Evolutionary conservation across 148 eudicot genomes (phyloP), one percentile per base, ranked within the genome.

Genomic region (Nepenthes gracilis): DNA sequence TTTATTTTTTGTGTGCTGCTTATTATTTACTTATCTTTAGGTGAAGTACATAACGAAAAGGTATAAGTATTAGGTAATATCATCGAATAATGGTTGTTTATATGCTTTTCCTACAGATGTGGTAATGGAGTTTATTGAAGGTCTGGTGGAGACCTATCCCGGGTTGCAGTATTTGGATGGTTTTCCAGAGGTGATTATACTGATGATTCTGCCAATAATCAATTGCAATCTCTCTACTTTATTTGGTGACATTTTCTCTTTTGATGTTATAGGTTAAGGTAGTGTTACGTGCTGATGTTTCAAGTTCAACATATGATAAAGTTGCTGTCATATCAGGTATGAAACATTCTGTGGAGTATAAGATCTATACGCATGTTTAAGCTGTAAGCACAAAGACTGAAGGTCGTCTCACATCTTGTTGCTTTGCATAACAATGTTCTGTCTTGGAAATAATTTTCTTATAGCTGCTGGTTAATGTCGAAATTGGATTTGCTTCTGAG

Each of bases 121-220:
- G 60, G 97, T 92, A 78, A 88, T 88, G 2, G 97, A 92, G 71
- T 85, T 88, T 70, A 92, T 92, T 54, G 96, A 92, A 71, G 97
- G 97, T 36, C 73, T 92, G 61, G 96, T 85, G 55, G 97, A 92
- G 76, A 92, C 96, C 14, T 92, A 83, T 71, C 96, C 97, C n/a
- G 94, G 88, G 43, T 74, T 92, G 82, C 97, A 88, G 75, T 92
- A 85, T 63, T 70, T 92, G 88, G 96, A 92, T 79, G 97, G 97
- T 48, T 92, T 92, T 65, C 97, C 97, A 13, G 80, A 85, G 84
- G 97, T 91, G 33, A 77, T 45, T 45, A 5, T 45, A 45, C 11
- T 5, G 48, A 45, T 5, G 55, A 32, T 23, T 23, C 23, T 23
- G 23, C 0, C 0, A 9, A 12, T 68, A 11, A 9, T 43, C 48